phyloP scores from a whole-genome alignment of 2,329 filamentous ascomycete species.

The Pseudogymnoascus sp. region DNA sequence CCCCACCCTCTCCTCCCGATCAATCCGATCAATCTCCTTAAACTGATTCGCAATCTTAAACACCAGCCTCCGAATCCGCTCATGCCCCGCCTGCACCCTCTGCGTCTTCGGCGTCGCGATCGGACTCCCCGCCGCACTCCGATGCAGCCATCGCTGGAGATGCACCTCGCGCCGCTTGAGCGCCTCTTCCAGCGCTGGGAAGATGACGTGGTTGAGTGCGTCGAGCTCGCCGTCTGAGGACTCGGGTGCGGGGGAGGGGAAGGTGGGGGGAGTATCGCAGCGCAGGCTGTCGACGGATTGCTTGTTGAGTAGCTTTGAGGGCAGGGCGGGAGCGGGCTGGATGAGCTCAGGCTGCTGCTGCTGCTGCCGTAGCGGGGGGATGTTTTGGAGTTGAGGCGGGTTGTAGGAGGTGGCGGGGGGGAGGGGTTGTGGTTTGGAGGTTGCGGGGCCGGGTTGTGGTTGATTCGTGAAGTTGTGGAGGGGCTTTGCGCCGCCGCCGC shows the following conservation, averaged over 20 bases:
- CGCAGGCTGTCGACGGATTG: slow-evolving; percentile 25
- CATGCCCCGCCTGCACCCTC: slow-evolving; percentile 64
- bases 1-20: slow-evolving; percentile 77
- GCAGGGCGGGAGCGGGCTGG: slow-evolving; percentile 26
- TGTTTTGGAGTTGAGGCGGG: slow-evolving; percentile 22
- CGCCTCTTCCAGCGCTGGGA: slow-evolving; percentile 86
- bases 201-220: slow-evolving; percentile 80
- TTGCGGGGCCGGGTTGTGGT: slow-evolving; percentile 15
- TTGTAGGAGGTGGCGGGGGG: slow-evolving; percentile 14
- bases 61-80: slow-evolving; percentile 71
- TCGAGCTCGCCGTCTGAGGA: slow-evolving; percentile 65
- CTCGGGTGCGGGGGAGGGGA: slow-evolving; percentile 47
- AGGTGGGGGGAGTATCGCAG: slow-evolving; percentile 36
- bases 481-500: slow-evolving; percentile 21
- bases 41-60: slow-evolving; percentile 76
- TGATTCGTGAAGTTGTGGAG: slow-evolving; percentile 26
- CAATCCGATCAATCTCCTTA: slow-evolving; percentile 81
- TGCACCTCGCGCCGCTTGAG: slow-evolving; percentile 67
- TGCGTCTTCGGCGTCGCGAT: slow-evolving; percentile 54
- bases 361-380: not conserved
- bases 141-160: slow-evolving; percentile 39
- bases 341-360: slow-evolving; percentile 21
- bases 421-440: slow-evolving; percentile 22
- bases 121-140: slow-evolving; percentile 33
- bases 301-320: slow-evolving; percentile 25